These are phyloP conservation scores for Exserohilum turcica DNA, from an alignment of 2,329 filamentous ascomycete genomes.

Conservation along the genomic window DNA sequence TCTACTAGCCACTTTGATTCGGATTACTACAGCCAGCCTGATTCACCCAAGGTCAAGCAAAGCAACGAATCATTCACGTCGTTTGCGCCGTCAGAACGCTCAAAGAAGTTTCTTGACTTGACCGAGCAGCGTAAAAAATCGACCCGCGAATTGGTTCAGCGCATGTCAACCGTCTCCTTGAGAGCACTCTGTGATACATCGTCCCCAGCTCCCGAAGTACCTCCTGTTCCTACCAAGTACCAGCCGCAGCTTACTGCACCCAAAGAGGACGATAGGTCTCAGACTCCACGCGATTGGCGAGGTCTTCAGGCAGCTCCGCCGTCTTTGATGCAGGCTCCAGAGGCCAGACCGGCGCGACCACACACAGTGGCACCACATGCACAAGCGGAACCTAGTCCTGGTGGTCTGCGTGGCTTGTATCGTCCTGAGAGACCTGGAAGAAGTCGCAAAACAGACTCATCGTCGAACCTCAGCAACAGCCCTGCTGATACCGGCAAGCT, in stretches of 20 bases:
- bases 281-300: constrained; percentile 11
- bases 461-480: constrained; percentile 20
- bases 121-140: constrained; percentile 32
- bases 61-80: constrained; percentile 28
- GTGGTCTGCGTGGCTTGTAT: constrained; percentile 31
- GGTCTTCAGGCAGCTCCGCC: constrained; percentile 8
- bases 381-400: constrained; percentile 18
- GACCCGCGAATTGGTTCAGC: constrained; percentile 37
- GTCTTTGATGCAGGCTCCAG: constrained; percentile 18
- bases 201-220: constrained; percentile 23
- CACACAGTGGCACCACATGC: constrained; percentile 17
- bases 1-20: constrained; percentile 46
- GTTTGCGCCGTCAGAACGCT: constrained; percentile 32
- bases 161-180: constrained; percentile 39
- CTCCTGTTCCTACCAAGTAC: constrained; percentile 25
- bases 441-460: constrained; percentile 17
- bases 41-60: constrained; percentile 32
- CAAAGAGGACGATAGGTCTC: constrained; percentile 12
- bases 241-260: constrained; percentile 14
- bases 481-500: constrained; percentile 9
- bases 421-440: constrained; percentile 14
- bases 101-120: constrained; percentile 37
- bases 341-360: constrained; percentile 13
- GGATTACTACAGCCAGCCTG: constrained; percentile 47
- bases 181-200: constrained; percentile 19